Evolutionary conservation across 1,139 yeast species (phyloP).

Genomic region (Taphrina wiesneri): DNA sequence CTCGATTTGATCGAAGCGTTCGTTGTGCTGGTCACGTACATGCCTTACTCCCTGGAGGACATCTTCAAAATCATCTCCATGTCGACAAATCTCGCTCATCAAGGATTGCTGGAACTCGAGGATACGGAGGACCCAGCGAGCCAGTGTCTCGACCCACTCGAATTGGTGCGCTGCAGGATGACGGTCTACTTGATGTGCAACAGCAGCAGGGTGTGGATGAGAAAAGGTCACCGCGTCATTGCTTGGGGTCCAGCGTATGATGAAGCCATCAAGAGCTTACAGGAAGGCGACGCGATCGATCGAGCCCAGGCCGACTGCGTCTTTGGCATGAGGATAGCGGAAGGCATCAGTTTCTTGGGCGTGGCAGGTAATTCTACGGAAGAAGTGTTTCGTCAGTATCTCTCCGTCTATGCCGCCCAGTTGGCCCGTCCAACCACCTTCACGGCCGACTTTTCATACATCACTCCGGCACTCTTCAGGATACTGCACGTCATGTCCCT

Average conservation of each 20-base stretch:
- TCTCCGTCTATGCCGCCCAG: slow-evolving; percentile 6
- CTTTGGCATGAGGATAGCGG: background rate
- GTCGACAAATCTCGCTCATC: background rate
- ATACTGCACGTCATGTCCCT: background rate
- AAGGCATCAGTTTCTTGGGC: background rate
- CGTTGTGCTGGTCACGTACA: background rate
- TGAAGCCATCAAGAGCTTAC: background rate
- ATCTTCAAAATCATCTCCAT: background rate
- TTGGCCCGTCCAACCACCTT: background rate
- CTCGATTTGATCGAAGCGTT: background rate
- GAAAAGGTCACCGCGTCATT: background rate
- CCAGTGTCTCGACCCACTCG: slow-evolving; percentile 2
- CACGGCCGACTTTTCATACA: background rate
- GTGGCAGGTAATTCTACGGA: background rate
- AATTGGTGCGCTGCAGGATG: background rate
- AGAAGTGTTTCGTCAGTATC: background rate
- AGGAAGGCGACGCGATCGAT: background rate
- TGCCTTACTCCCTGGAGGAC: background rate
- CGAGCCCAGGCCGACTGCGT: background rate
- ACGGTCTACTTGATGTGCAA: background rate
- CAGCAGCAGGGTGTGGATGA: slow-evolving; percentile 5
- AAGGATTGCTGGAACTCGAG: background rate
- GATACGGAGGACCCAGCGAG: background rate
- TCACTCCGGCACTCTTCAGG: background rate
- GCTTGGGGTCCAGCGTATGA: background rate